Conservation (phyloP, 192 early-diverging fungal genomes). For the Dispira parvispora region DNA sequence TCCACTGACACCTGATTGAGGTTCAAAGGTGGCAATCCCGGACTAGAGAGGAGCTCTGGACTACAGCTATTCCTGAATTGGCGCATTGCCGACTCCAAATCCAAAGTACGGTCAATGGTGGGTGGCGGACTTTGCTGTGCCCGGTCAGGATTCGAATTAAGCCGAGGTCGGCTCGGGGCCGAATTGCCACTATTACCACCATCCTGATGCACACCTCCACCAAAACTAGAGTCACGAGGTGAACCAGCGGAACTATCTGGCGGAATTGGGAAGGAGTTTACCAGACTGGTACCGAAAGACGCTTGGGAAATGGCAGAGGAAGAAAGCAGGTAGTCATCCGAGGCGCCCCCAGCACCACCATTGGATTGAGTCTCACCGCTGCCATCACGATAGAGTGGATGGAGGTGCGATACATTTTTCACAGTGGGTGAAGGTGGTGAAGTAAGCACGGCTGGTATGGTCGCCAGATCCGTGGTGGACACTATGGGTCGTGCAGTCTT, state of each 20-base stretch:
- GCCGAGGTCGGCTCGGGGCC: too few relatives aligned
- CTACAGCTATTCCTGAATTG: too few relatives aligned
- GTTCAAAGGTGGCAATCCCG: too few relatives aligned
- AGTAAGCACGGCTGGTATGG: not conserved
- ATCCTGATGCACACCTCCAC: too few relatives aligned
- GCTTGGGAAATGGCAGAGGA: not conserved
- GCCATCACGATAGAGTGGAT: not conserved
- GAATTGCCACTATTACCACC: too few relatives aligned
- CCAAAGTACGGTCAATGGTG: too few relatives aligned
- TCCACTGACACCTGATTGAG: too few relatives aligned
- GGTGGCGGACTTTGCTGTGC: too few relatives aligned
- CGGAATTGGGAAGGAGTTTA: not conserved
- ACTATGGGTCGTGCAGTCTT: not conserved
- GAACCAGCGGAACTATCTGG: not conserved
- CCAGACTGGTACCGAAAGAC: not conserved
- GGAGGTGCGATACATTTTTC: not conserved
- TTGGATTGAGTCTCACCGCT: not conserved
- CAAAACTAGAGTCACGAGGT: too few relatives aligned
- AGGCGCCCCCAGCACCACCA: not conserved
- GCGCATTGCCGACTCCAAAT: too few relatives aligned
- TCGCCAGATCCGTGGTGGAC: not conserved
- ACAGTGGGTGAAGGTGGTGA: not conserved
- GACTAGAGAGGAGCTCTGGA: too few relatives aligned
- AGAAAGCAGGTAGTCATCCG: not conserved
- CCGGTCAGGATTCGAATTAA: too few relatives aligned